Base-by-base conservation (phyloP, 768 basidiomycete genomes). In the Phanerodontia chrysosporium region DNA sequence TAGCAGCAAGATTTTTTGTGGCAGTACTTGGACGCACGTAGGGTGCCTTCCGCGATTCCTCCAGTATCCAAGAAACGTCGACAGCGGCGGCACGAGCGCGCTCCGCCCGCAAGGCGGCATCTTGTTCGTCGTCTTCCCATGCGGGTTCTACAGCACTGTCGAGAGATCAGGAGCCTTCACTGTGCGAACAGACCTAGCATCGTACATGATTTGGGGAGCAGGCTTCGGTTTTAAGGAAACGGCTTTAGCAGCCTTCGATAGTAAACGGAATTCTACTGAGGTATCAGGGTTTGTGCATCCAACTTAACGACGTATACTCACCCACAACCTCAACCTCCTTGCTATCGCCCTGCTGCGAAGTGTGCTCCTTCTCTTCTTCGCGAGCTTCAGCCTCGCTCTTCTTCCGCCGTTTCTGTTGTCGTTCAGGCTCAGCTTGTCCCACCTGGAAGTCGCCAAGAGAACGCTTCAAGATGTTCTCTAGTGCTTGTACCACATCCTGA, bases 1-100 rank as follows among this genome's bases (percentile, higher is more conserved):
- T n/a, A n/a, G n/a, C n/a, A n/a, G n/a, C n/a, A n/a, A n/a, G n/a
- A n/a, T n/a, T n/a, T n/a, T n/a, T n/a, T n/a, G n/a, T n/a, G n/a
- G n/a, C n/a, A n/a, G n/a, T n/a, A n/a, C n/a, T n/a, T n/a, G n/a
- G n/a, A n/a, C n/a, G n/a, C 60, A 74, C 72, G 3, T 52, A 28
- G 39, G 57, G 58, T 10, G 62, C 55, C 35, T 62, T 66, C 8
- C 27, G 55, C 7, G 70, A 69, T 58, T 68, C 64, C 7, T 52
- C 48, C 32, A 66, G 14, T 25, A 75, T 58, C 63, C 65, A 65
- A 6, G 58, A 61, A 3, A 65, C 57, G 35, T 74, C 71, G 10
- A 75, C 72, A 5, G 71, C 72, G 35, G 62, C 64, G 3, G 64
- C 68, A 10, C 52, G 58, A 1, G 73, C 73, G 16, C 65, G 70